Percentiles rank a stretch among this genome's conserved stretches.
Conservation (phyloP, 2,329 filamentous ascomycete species). For the Pseudonectria buxi region DNA sequence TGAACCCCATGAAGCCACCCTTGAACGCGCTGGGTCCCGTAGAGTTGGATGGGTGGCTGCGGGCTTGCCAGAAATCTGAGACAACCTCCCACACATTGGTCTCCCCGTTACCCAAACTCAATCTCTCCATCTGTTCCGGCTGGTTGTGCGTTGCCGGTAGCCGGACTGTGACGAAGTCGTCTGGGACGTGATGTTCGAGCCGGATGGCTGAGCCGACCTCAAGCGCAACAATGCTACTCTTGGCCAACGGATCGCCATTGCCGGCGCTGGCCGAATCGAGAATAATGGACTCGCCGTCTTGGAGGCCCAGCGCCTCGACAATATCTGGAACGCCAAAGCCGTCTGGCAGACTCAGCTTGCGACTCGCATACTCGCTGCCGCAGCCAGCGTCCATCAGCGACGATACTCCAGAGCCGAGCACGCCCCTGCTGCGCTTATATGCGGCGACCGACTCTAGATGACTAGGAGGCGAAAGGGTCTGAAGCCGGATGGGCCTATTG, state of each 20-base stretch:
- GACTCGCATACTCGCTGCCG: slow-evolving; percentile 30
- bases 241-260: slow-evolving; percentile 35
- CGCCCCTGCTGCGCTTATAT: slow-evolving; percentile 3
- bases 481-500: slow-evolving; percentile 10
- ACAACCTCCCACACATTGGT: slow-evolving; percentile 45
- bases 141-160: slow-evolving; percentile 10
- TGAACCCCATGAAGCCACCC: slow-evolving; percentile 77
- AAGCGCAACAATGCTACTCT: slow-evolving; percentile 69
- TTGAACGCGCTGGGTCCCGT: slow-evolving; percentile 51
- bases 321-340: slow-evolving; percentile 47
- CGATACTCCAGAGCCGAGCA: neutral
- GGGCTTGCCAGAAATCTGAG: slow-evolving; percentile 35
- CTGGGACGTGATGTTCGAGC: slow-evolving; percentile 50
- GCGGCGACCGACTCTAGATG: slow-evolving; percentile 16
- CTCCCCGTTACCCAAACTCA: slow-evolving; percentile 17
- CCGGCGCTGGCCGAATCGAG: slow-evolving; percentile 53
- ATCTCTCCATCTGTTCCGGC: slow-evolving; percentile 9
- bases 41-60: slow-evolving; percentile 18
- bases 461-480: slow-evolving; percentile 19
- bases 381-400: slow-evolving; percentile 11
- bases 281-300: slow-evolving; percentile 43
- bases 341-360: slow-evolving; percentile 36
- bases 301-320: slow-evolving; percentile 41
- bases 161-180: slow-evolving; percentile 29
- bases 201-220: slow-evolving; percentile 50